Base-by-base conservation (phyloP, 2,329 filamentous ascomycete species). In the Fusarium floridanum region DNA sequence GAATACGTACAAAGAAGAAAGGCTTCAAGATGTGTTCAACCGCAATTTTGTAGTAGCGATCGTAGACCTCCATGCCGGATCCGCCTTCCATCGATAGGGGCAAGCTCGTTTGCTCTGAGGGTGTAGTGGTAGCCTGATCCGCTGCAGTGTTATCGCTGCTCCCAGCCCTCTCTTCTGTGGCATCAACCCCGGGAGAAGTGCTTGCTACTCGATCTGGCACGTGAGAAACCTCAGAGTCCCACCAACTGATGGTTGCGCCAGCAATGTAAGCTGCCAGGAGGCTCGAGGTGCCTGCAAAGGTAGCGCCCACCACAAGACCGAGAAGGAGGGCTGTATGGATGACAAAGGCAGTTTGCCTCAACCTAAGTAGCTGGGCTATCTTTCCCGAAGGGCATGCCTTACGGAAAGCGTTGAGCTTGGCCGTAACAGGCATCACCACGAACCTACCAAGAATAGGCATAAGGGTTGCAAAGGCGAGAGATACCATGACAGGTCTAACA, bases 1-100 rank as follows among this genome's bases (percentile, higher is more conserved):
- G 2, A 11, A 16, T 14, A 70, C 88, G 81, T 78, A 90, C 93
- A 77, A 95, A 95, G 82, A 95, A 95, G 67, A 94, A 88, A 0
- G 93, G 93, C 60, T 90, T 90, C 0, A 95, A 80, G 0, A 95
- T 84, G 10, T 84, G 84, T 3, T 88, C 74, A 0, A 87, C 80
- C 0, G 81, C 77, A 2, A 81, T 76, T 2, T 73, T 72, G 66
- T 85, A 87, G 75, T 86, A 77, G 3, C 5, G 17, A 1, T 75
- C 66, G 56, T 74, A 77, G 3, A 66, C 20, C 7, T 70, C 61
- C 1, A 45, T 41, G n/a, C 74, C 75, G 1, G 70, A 74, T 2
- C 71, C 67, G 0, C 29, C 59, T 36, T 61, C 20, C 57, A 67
- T 63, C 0, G 53, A 9, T 6, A 32, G 11, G 6, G 50, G 17